These are phyloP conservation scores for Viola pubescens DNA, from an alignment of 441 rosid genomes.

Conservation along the genomic window DNA sequence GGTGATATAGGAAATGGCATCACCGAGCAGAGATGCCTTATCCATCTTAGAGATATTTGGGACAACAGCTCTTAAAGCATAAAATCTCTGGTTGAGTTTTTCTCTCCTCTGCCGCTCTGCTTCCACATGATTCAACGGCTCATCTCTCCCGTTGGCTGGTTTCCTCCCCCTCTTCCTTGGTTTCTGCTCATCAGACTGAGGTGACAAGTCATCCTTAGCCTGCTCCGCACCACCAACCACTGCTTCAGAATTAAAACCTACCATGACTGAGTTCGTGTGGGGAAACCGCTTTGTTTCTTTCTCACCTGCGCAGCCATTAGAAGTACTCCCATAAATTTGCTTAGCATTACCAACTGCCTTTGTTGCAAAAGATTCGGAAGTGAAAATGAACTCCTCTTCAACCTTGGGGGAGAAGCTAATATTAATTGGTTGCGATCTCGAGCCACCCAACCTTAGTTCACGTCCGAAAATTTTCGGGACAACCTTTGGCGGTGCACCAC, in stretches of 20 bases:
- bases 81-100: constrained; percentile 90
- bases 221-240: constrained; percentile 38
- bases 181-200: constrained; percentile 48
- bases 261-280: constrained; percentile 27
- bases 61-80: constrained; percentile 87
- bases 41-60: constrained; percentile 98
- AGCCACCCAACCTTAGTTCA: constrained; percentile 65
- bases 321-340: constrained; percentile 45
- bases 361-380: constrained; percentile 38
- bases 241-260: constrained; percentile 28
- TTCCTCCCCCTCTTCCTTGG: constrained; percentile 91
- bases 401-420: constrained; percentile 75
- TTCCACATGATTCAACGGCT: constrained; percentile 91
- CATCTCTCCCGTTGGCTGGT: constrained; percentile 95
- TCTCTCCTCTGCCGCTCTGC: constrained; percentile 98
- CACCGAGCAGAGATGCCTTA: constrained; percentile 88
- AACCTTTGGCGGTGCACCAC: constrained; percentile 34
- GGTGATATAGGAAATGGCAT: constrained; percentile 75
- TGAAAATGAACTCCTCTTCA: constrained; percentile 51
- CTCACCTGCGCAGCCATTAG: constrained; percentile 47
- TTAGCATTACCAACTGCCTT: constrained; percentile 33
- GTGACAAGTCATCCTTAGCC: constrained; percentile 45
- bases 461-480: constrained; percentile 65
- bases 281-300: constrained; percentile 43
- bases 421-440: constrained; percentile 54